Percentiles rank a stretch among this genome's conserved stretches.
Conservation (phyloP, 2,329 filamentous ascomycete genomes). For the Cladorrhinum sp. region DNA sequence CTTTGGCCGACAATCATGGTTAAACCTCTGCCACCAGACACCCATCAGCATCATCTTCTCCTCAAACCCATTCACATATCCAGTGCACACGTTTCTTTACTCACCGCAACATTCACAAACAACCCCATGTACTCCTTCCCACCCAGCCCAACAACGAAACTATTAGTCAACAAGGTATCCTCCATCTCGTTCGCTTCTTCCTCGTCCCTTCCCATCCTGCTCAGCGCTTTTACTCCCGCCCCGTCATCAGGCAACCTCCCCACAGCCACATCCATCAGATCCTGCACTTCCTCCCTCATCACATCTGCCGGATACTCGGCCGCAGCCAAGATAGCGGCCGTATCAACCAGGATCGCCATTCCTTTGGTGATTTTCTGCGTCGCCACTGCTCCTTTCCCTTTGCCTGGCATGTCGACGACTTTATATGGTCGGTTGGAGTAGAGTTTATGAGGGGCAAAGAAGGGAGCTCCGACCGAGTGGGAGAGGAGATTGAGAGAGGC, state of each 20-base stretch:
- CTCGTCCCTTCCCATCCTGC: slow-evolving; percentile 23
- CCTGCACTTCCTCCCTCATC: slow-evolving; percentile 30
- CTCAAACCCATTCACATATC: not conserved
- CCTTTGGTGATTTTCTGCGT: slow-evolving; percentile 30
- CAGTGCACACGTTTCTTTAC: slow-evolving; percentile 1
- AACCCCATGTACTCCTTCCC: slow-evolving; percentile 23
- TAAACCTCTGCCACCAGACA: slow-evolving; percentile 29
- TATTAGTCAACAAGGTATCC: slow-evolving; percentile 37
- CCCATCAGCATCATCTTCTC: not conserved
- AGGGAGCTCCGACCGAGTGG: slow-evolving; percentile 15
- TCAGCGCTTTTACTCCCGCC: slow-evolving; percentile 28
- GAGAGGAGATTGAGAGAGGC: slow-evolving; percentile 27
- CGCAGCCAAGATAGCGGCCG: slow-evolving; percentile 32
- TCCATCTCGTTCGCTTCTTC: slow-evolving; percentile 28
- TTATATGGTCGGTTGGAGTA: slow-evolving; percentile 25
- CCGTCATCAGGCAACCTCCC: slow-evolving; percentile 31
- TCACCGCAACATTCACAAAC: slow-evolving; percentile 26
- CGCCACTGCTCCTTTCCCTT: slow-evolving; percentile 34
- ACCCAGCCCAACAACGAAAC: slow-evolving; percentile 31
- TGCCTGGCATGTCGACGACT: slow-evolving; percentile 31
- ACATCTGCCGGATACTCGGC: slow-evolving; percentile 33
- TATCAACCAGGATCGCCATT: slow-evolving; percentile 33
- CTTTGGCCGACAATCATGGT: slow-evolving; percentile 31
- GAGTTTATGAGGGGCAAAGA: slow-evolving; percentile 12
- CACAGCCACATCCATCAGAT: slow-evolving; percentile 30